Evolutionary conservation across 257 asterid species (phyloP).

Genomic region (Galeopsis tetrahit): DNA sequence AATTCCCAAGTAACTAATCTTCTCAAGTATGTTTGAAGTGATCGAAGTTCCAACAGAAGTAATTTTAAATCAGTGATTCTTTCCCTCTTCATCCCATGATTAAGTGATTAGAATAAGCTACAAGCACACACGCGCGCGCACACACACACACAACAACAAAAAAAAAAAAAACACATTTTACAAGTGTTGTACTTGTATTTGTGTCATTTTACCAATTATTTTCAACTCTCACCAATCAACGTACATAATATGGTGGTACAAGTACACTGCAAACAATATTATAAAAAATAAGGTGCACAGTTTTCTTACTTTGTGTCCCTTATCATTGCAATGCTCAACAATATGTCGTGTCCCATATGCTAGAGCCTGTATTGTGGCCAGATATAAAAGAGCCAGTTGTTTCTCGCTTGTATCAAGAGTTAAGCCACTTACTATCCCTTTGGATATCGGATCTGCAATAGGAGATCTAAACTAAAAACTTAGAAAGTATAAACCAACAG

Average conservation of each 20-base stretch:
- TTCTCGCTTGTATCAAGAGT: constrained; percentile 86
- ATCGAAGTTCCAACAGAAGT: background rate
- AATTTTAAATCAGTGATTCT: constrained; percentile 3
- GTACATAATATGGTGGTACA: background rate
- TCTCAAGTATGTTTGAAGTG: constrained; percentile 25
- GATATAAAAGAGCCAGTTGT: constrained; percentile 90
- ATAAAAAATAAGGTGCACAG: constrained; percentile 7
- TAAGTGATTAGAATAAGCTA: background rate
- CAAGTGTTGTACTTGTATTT: background rate
- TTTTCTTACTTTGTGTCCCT: constrained; percentile 81
- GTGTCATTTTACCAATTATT: constrained; percentile 2
- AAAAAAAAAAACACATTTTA: background rate
- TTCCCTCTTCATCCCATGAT: background rate
- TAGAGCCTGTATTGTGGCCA: constrained; percentile 84
- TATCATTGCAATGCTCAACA: constrained; percentile 90
- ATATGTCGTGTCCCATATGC: constrained; percentile 97
- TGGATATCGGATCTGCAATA: constrained; percentile 89
- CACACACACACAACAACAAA: background rate
- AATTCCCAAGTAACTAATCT: background rate
- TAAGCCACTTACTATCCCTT: constrained; percentile 85
- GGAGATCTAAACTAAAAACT: constrained; percentile 77
- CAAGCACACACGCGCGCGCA: background rate
- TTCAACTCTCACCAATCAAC: background rate
- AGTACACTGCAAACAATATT: constrained; percentile 3
- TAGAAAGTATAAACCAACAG: constrained; percentile 31